Evolutionary conservation across 2,329 filamentous ascomycete genomes (phyloP).

Genomic region (Whalleya microplaca): DNA sequence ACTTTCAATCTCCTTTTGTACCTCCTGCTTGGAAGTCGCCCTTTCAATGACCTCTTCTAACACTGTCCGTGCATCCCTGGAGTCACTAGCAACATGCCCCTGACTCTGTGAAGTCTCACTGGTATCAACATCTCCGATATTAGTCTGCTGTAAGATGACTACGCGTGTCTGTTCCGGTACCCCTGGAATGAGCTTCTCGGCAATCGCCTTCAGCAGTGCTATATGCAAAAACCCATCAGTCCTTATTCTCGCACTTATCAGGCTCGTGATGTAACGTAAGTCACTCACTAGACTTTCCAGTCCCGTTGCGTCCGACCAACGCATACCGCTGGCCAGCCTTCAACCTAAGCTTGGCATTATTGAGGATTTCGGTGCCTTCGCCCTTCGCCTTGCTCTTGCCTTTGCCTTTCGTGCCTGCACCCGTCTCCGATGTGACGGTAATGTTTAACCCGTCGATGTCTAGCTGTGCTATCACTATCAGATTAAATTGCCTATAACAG

Average conservation of each 20-base stretch:
- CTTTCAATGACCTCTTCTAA: conserved; percentile 70
- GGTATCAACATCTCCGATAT: conserved; percentile 40
- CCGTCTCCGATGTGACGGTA: conserved; percentile 54
- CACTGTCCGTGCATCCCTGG: conserved; percentile 45
- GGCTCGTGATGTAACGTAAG: neutral
- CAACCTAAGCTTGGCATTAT: conserved; percentile 69
- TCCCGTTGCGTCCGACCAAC: conserved; percentile 78
- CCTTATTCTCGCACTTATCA: neutral
- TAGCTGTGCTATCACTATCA: conserved; percentile 48
- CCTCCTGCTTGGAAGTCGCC: conserved; percentile 58
- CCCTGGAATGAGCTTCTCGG: conserved; percentile 77
- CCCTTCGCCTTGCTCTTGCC: conserved; percentile 54
- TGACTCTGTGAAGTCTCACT: conserved; percentile 28
- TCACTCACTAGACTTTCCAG: conserved; percentile 75
- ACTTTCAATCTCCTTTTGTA: conserved; percentile 66
- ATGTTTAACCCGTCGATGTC: conserved; percentile 76
- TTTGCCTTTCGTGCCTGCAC: conserved; percentile 41
- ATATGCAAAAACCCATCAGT: conserved; percentile 2
- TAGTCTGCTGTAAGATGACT: conserved; percentile 71
- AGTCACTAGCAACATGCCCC: conserved; percentile 7
- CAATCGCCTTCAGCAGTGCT: conserved; percentile 76
- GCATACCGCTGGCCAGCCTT: conserved; percentile 78
- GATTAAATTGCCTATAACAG: neutral
- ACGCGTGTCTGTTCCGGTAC: conserved; percentile 69
- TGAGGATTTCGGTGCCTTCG: conserved; percentile 68